phyloP scores from a whole-genome alignment of 108 stramenopile genomes.

The Hondaea fermentalgiana region DNA sequence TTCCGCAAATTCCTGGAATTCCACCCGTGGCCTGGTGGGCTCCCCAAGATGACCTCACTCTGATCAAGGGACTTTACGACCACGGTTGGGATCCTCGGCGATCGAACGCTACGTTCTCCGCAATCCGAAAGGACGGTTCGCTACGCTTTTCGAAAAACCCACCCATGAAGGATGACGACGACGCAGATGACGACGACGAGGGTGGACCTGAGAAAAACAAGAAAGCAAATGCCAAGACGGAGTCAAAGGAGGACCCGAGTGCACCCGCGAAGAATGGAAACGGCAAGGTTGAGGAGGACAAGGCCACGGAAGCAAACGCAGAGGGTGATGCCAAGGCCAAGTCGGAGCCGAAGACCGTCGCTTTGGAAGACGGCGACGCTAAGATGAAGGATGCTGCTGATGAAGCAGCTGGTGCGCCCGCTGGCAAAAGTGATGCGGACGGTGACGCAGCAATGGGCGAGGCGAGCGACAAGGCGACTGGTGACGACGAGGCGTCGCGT shows the following conservation, averaged over 20 bases:
- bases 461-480: not conserved
- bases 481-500: not conserved
- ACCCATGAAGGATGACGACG: not conserved
- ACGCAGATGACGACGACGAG: not conserved
- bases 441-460: too few relatives aligned
- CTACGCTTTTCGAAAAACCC: not conserved
- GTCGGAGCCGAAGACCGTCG: not conserved
- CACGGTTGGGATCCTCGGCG: constrained; percentile 1
- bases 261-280: not conserved
- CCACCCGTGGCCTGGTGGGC: not conserved
- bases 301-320: not conserved
- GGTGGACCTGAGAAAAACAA: not conserved
- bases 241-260: not conserved
- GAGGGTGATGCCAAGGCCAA: not conserved
- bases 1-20: not conserved
- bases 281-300: not conserved
- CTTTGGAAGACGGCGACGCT: not conserved
- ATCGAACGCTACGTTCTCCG: not conserved
- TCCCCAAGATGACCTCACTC: not conserved
- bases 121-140: not conserved
- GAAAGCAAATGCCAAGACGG: not conserved
- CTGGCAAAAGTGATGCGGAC: too few relatives aligned
- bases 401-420: too few relatives aligned
- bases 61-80: not conserved
- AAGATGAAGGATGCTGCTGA: not conserved